Conservation (phyloP, 2,329 filamentous ascomycete genomes). For the Microcyclospora pomicola region DNA sequence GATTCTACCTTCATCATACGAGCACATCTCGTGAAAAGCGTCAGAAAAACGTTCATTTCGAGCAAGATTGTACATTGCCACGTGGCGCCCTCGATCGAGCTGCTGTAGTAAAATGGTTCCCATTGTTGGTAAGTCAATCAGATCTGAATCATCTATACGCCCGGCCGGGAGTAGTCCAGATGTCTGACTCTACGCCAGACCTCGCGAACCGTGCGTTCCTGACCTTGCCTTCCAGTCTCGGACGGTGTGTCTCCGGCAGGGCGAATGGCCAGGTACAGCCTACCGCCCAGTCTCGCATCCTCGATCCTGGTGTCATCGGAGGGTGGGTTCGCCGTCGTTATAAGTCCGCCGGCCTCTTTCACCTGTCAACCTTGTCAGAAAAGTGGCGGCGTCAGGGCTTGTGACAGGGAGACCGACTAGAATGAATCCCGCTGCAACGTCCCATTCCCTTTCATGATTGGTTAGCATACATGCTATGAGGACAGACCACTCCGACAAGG, state of each 20-base stretch:
- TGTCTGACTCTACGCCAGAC: slow-evolving; percentile 56
- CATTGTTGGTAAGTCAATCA: too few relatives aligned
- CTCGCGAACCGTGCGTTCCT: slow-evolving; percentile 57
- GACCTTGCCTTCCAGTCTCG: slow-evolving; percentile 52
- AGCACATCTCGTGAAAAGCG: too few relatives aligned
- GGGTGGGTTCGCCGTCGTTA: slow-evolving; percentile 62
- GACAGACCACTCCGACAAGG: not conserved
- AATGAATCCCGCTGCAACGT: slow-evolving; percentile 62
- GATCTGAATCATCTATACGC: slow-evolving; percentile 21
- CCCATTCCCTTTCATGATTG: slow-evolving; percentile 47
- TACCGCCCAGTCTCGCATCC: slow-evolving; percentile 49
- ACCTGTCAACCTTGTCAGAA: slow-evolving; percentile 22
- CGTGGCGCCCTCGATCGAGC: too few relatives aligned
- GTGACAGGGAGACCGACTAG: slow-evolving; percentile 25
- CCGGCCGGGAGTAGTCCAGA: slow-evolving; percentile 54
- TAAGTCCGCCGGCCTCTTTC: slow-evolving; percentile 57
- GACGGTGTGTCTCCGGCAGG: slow-evolving; percentile 48
- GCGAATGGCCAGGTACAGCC: slow-evolving; percentile 59
- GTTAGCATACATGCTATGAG: slow-evolving; percentile 3
- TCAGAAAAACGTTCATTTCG: too few relatives aligned
- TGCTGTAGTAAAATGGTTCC: too few relatives aligned
- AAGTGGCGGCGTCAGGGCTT: too few relatives aligned
- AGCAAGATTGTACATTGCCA: too few relatives aligned
- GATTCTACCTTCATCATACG: too few relatives aligned
- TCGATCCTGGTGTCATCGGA: slow-evolving; percentile 42